A percentile compares a stretch with the other conserved stretches of the same genome.
phyloP scores from a whole-genome alignment of 2,329 filamentous ascomycete genomes.

The Aspergillus thermomutatus region DNA sequence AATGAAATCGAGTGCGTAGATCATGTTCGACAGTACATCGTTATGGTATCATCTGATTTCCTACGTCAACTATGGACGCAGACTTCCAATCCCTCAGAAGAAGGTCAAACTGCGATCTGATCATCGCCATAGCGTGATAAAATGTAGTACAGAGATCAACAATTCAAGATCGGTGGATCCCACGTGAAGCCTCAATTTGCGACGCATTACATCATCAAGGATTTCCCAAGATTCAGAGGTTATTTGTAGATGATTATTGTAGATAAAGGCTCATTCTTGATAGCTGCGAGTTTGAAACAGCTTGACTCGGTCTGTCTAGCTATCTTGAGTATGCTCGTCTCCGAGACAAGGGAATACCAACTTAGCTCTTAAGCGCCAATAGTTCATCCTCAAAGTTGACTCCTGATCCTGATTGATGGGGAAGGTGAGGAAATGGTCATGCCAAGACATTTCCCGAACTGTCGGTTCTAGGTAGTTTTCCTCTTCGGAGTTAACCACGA shows the following conservation, averaged over 20 bases:
- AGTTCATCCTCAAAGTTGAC: neutral
- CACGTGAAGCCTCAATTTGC: neutral
- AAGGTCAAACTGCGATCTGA: neutral
- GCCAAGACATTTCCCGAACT: neutral
- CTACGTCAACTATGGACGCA: neutral
- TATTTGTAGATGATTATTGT: no score
- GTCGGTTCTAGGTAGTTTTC: neutral
- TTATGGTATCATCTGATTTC: neutral
- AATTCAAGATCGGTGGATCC: neutral
- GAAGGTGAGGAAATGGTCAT: neutral
- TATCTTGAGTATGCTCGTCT: neutral
- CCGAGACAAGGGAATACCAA: neutral
- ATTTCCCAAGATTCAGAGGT: neutral
- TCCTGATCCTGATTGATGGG: neutral
- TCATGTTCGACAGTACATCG: neutral
- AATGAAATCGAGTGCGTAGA: neutral
- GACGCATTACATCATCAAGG: neutral
- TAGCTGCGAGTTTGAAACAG: neutral
- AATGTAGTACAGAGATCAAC: neutral
- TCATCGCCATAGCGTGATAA: neutral
- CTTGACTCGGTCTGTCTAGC: neutral
- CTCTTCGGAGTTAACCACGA: neutral
- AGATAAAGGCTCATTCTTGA: neutral
- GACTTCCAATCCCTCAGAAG: neutral
- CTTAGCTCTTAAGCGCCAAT: neutral